Evolutionary conservation across 2,329 filamentous ascomycete species (phyloP).

Genomic region (Akanthomyces muscarius): DNA sequence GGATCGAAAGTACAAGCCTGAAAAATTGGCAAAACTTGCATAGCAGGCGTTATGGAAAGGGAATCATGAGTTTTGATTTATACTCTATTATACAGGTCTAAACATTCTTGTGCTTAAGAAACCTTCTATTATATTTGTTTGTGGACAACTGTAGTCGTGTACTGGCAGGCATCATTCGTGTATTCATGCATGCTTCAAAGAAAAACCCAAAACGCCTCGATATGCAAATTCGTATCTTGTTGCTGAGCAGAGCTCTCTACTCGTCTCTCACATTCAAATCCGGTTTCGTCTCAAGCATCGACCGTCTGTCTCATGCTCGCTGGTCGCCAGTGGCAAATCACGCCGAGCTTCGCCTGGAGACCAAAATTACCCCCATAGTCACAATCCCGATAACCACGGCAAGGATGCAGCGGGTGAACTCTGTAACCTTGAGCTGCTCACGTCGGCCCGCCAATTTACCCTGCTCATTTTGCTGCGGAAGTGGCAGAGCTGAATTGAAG

Average conservation of each 20-base stretch:
- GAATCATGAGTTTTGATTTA: background rate
- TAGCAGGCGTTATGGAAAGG: constrained; percentile 15
- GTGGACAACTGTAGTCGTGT: background rate
- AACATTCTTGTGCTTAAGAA: background rate
- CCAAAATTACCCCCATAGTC: background rate
- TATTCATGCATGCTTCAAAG: background rate
- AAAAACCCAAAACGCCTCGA: background rate
- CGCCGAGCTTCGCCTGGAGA: background rate
- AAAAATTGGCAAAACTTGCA: background rate
- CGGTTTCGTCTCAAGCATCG: background rate
- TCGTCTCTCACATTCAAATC: background rate
- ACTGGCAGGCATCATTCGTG: background rate
- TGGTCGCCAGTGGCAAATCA: background rate
- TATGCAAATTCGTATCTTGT: background rate
- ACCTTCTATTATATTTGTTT: background rate
- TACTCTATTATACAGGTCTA: background rate
- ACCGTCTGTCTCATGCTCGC: background rate
- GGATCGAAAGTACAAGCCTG: background rate
- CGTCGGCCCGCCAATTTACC: background rate
- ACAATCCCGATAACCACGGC: background rate
- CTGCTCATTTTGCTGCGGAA: background rate
- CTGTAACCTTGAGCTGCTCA: background rate
- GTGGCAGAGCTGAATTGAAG: constrained; percentile 5
- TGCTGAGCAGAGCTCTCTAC: background rate
- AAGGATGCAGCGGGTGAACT: background rate